Base-by-base conservation (phyloP, 2,329 filamentous ascomycete species). In the Diplodia scrobiculata region DNA sequence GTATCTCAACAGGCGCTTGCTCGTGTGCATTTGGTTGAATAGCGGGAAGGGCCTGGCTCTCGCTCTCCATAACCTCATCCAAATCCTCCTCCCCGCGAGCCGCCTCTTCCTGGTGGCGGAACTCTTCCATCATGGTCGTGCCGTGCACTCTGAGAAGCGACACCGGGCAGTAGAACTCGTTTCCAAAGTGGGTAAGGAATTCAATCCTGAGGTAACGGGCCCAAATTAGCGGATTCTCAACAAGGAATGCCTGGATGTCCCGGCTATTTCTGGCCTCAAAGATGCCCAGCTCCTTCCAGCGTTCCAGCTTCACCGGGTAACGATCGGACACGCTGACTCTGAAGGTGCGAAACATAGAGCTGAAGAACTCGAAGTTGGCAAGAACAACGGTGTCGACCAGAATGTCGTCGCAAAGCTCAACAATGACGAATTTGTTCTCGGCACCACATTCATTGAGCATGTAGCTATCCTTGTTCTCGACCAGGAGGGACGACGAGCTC, bases 361-460 rank as follows among this genome's bases (percentile, higher is more conserved):
- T 97, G 82, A 99, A 99, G 81, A 99, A 99, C 77, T 99, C 95
- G 72, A 96, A 99, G 76, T 99, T 99, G 68, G 94, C 95, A 64
- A 99, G 84, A n/a, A 98, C 95, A 48, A 99, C 84, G 0, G 95
- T 99, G 75, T 99, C 95, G 67, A 99, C 90, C 52, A 96, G 84
- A 52, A 89, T 90, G 70, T 88, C 86, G 71, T 96, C 92, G 77
- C 92, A 98, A 34, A 99, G 83, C 79, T 99, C 95, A 68, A 99
- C 87, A 68, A 98, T 93, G 69, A 98, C 84, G 74, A 96, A 97
- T 78, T 98, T 98, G 80, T 96, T 94, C 71, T 89, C 82, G 21
- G 88, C 88, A 5, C 88, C 87, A 78, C 95, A 99, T 75, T 94
- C 91, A 70, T 97, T 91, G 53, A 98, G 84, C 92, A 99, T 97